Evolutionary conservation across 805 yeast genomes (phyloP).

Genomic region (Dipodascus albidus): DNA sequence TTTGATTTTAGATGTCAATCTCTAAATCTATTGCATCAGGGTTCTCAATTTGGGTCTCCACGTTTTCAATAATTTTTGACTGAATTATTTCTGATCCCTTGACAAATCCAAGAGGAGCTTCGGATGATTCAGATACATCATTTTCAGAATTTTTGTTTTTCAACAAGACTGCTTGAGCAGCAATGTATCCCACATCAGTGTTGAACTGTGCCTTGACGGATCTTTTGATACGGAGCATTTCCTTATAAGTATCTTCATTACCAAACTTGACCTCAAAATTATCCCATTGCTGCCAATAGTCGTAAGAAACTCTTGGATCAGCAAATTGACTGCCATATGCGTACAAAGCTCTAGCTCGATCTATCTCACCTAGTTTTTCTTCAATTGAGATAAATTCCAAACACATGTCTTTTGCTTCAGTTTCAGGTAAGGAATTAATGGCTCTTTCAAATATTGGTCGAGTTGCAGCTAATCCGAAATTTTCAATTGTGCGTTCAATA

Average conservation of each 20-base stretch:
- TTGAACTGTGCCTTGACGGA: conserved; percentile 23
- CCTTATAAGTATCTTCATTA: conserved; percentile 56
- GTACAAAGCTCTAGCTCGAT: conserved; percentile 53
- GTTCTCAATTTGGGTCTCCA: conserved; percentile 5
- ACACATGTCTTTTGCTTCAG: conserved; percentile 33
- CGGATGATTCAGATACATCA: conserved; percentile 6
- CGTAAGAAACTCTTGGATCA: conserved; percentile 22
- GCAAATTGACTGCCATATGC: conserved; percentile 39
- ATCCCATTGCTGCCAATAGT: conserved; percentile 62
- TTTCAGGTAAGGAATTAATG: conserved; percentile 35
- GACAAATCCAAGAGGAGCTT: conserved; percentile 18
- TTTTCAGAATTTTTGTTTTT: neutral
- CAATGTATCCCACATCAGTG: conserved; percentile 18
- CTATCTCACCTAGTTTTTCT: conserved; percentile 35
- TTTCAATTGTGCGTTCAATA: conserved; percentile 30
- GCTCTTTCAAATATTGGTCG: conserved; percentile 44
- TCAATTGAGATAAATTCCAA: conserved; percentile 49
- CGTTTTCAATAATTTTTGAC: neutral
- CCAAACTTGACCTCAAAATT: conserved; percentile 66
- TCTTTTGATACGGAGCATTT: conserved; percentile 56
- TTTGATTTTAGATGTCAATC: conserved; percentile 2
- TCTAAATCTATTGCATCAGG: conserved; percentile 17
- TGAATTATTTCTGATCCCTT: conserved; percentile 6
- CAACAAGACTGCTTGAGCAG: conserved; percentile 8
- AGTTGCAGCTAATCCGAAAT: conserved; percentile 32